Conservation (phyloP, 768 basidiomycete species). For the Auricularia cornea region DNA sequence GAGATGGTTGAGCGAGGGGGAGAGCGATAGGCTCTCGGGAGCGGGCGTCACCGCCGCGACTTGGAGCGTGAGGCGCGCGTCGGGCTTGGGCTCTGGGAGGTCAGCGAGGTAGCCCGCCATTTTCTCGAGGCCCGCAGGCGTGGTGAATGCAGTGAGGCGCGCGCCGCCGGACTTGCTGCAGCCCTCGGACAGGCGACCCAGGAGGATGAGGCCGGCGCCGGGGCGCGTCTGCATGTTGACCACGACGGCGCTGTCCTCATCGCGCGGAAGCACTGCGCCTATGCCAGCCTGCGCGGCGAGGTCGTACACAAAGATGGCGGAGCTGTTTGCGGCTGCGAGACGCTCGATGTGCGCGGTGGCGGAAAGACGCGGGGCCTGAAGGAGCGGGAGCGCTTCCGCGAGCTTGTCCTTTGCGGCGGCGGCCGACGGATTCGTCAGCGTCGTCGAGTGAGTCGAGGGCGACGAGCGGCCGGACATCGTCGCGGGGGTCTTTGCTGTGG, state of each 20-base stretch:
- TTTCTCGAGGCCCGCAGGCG: conserved; percentile 70
- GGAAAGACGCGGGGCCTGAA: background rate
- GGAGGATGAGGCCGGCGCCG: conserved; percentile 73
- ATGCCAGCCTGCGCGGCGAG: conserved; percentile 80
- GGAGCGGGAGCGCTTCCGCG: background rate
- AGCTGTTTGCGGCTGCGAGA: conserved; percentile 52
- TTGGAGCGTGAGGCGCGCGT: conserved; percentile 71
- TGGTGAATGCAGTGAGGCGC: conserved; percentile 70
- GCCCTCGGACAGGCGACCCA: conserved; percentile 65
- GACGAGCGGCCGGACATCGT: background rate
- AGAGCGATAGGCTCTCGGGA: conserved; percentile 59
- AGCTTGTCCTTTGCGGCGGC: background rate
- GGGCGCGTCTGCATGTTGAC: conserved; percentile 71
- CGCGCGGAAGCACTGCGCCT: conserved; percentile 44
- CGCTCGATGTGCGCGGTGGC: conserved; percentile 46
- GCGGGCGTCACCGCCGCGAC: conserved; percentile 66
- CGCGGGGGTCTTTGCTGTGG: too few relatives aligned
- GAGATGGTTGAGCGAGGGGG: conserved; percentile 68
- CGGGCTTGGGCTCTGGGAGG: conserved; percentile 53
- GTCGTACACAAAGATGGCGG: conserved; percentile 72
- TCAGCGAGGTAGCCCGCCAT: conserved; percentile 76
- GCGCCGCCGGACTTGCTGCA: conserved; percentile 61
- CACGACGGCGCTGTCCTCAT: conserved; percentile 33
- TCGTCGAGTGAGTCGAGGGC: background rate
- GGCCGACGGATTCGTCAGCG: background rate